Percentiles rank a stretch among this genome's conserved stretches.
Evolutionary conservation across 208 protist genomes (phyloP).

Genomic region (Porcisia hertigi): DNA sequence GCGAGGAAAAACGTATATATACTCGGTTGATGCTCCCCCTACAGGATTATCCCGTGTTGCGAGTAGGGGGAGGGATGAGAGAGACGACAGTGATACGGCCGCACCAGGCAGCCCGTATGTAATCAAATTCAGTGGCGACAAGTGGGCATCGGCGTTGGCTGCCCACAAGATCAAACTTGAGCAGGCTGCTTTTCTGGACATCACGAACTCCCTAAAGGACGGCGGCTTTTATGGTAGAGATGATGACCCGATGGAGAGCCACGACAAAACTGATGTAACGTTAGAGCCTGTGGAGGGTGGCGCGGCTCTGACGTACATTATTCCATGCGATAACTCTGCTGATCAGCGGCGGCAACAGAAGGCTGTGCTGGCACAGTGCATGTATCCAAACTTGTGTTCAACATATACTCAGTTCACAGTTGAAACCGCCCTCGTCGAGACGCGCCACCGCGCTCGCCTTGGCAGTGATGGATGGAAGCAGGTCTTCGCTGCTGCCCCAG

Average conservation of each 20-base stretch:
- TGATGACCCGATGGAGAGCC: not conserved
- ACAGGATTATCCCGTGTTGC: not conserved
- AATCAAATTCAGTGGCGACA: conserved; percentile 14
- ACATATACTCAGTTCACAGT: conserved; percentile 17
- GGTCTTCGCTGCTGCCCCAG: conserved; percentile 22
- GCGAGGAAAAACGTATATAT: not conserved
- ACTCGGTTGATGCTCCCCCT: not conserved
- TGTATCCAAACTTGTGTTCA: conserved; percentile 33
- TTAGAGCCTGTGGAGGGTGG: conserved; percentile 14
- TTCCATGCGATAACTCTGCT: conserved; percentile 5
- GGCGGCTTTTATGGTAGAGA: not conserved
- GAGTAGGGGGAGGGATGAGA: not conserved
- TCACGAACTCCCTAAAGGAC: conserved; percentile 10
- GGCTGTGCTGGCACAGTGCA: conserved; percentile 10
- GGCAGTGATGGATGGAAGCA: conserved; percentile 36
- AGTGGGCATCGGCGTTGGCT: conserved; percentile 11
- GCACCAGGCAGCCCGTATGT: not conserved
- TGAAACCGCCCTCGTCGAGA: conserved; percentile 12
- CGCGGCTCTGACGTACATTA: conserved; percentile 17
- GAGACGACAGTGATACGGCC: not conserved
- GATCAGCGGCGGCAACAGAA: conserved; percentile 14
- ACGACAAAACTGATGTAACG: not conserved
- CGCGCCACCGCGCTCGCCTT: conserved; percentile 39
- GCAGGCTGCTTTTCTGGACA: conserved; percentile 18
- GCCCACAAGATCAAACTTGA: conserved; percentile 3